These are phyloP conservation scores for Termitomyces sp. DNA, from an alignment of 768 basidiomycete genomes.

Conservation along the genomic window DNA sequence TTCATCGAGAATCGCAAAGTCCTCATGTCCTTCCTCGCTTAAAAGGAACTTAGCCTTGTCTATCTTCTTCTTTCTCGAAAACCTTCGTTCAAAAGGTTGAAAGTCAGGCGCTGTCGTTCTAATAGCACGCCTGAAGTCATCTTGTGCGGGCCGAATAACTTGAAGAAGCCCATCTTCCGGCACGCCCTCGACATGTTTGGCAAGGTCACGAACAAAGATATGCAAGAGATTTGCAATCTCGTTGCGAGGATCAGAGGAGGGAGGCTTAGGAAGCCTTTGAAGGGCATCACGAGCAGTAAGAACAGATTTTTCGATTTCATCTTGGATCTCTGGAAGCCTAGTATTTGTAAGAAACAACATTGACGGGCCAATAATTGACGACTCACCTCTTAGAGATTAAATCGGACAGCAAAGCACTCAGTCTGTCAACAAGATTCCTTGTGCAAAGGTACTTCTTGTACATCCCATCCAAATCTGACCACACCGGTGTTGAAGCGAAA, in stretches of 20 bases:
- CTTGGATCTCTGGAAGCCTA: constrained; percentile 60
- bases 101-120: constrained; percentile 54
- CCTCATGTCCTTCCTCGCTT: constrained; percentile 30
- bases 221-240: constrained; percentile 48
- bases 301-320: constrained; percentile 48
- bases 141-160: constrained; percentile 42
- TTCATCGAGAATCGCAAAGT: neutral
- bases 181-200: constrained; percentile 44
- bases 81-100: constrained; percentile 34
- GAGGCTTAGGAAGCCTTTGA: constrained; percentile 37
- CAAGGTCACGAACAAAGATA: constrained; percentile 40
- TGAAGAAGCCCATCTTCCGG: constrained; percentile 54
- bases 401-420: constrained; percentile 59
- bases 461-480: constrained; percentile 45
- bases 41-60: constrained; percentile 26
- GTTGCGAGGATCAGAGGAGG: constrained; percentile 49
- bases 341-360: neutral
- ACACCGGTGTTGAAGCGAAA: constrained; percentile 47
- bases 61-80: constrained; percentile 21
- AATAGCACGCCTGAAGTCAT: constrained; percentile 42
- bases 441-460: constrained; percentile 55
- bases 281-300: constrained; percentile 24
- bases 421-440: constrained; percentile 43
- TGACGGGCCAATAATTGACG: neutral
- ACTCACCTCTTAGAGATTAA: constrained; percentile 56